These are phyloP conservation scores for Pulveroboletus sp. DNA, from an alignment of 768 basidiomycete species.

Conservation along the genomic window DNA sequence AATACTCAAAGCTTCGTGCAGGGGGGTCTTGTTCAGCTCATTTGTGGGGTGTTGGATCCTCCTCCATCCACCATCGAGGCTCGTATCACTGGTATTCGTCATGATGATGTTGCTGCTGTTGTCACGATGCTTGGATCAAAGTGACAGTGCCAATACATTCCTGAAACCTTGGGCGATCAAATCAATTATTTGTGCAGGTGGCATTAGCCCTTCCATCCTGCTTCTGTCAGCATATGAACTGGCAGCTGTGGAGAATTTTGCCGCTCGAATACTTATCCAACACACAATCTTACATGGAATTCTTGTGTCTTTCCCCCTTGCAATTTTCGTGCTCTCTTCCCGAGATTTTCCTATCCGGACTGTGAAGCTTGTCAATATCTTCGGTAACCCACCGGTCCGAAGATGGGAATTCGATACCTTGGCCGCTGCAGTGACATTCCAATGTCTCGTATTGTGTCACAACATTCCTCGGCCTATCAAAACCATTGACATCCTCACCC, in stretches of 20 bases:
- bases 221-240: too few relatives aligned
- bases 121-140: too few relatives aligned
- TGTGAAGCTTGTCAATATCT: constrained; percentile 1
- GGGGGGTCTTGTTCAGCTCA: background rate
- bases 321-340: background rate
- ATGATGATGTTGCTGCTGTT: too few relatives aligned
- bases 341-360: background rate
- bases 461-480: background rate
- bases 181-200: too few relatives aligned
- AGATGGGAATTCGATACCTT: constrained; percentile 4
- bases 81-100: background rate
- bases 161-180: too few relatives aligned
- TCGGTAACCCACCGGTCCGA: constrained; percentile 2
- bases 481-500: background rate
- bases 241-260: too few relatives aligned
- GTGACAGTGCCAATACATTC: too few relatives aligned
- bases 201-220: too few relatives aligned
- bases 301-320: too few relatives aligned
- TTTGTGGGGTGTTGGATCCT: background rate
- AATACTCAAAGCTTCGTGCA: background rate
- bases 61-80: background rate
- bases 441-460: constrained; percentile 4
- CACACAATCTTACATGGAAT: background rate
- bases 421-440: constrained; percentile 6
- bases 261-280: too few relatives aligned